Percentiles rank a stretch among this genome's conserved stretches.
These are phyloP conservation scores for Melanogaster broomeanus DNA, from an alignment of 768 basidiomycete genomes.

Conservation along the genomic window DNA sequence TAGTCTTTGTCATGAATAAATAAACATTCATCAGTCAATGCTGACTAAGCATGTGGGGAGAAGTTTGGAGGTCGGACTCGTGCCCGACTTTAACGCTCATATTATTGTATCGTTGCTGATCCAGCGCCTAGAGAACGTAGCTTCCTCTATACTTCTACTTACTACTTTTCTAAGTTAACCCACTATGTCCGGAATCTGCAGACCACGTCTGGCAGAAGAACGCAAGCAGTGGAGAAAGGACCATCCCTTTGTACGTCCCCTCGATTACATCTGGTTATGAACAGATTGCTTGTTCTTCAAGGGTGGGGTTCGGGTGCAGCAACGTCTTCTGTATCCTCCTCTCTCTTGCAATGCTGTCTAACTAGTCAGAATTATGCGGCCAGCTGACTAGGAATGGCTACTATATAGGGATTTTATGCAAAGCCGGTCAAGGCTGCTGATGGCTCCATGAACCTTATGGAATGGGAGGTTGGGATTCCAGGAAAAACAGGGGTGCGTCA, in stretches of 20 bases:
- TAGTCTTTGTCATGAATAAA: background rate
- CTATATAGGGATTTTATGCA: slow-evolving; percentile 89
- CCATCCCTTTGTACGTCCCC: slow-evolving; percentile 87
- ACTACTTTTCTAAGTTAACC: slow-evolving; percentile 5
- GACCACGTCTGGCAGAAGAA: slow-evolving; percentile 92
- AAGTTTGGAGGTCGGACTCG: no score
- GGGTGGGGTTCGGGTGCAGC: slow-evolving; percentile 1
- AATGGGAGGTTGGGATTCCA: slow-evolving; percentile 99
- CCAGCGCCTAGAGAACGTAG: slow-evolving; percentile 9
- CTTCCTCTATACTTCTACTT: background rate
- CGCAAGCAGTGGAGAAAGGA: slow-evolving; percentile 99
- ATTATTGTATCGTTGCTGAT: slow-evolving; percentile 17
- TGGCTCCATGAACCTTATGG: slow-evolving; percentile 94
- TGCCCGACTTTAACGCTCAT: background rate
- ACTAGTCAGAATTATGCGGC: background rate
- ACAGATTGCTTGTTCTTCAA: slow-evolving; percentile 1
- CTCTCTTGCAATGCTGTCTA: background rate
- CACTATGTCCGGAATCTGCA: slow-evolving; percentile 87
- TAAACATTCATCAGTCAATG: background rate
- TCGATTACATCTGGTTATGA: background rate
- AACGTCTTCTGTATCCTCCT: no score
- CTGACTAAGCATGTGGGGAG: slow-evolving; percentile 5
- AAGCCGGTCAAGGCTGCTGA: slow-evolving; percentile 88
- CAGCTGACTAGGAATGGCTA: slow-evolving; percentile 5
- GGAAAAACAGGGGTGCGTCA: slow-evolving; percentile 81